A percentile compares a stretch with the other conserved stretches of the same genome.
These are phyloP conservation scores for Halophytophthora batemanensis DNA, from an alignment of 352 stramenopile genomes.

Conservation along the genomic window DNA sequence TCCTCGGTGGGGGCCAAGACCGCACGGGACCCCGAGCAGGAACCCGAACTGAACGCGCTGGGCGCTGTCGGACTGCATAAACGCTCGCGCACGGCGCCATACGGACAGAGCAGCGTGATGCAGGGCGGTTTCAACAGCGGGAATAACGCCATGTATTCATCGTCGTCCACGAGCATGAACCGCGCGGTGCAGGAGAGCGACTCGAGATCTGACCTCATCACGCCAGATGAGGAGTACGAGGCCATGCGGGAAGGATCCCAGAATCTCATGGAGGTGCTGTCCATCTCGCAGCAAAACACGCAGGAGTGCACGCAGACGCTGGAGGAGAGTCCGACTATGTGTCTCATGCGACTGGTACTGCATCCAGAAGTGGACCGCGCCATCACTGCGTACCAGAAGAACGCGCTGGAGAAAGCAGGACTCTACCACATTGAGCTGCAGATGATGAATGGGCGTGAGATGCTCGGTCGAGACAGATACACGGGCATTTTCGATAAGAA, in stretches of 20 bases:
- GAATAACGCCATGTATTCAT: constrained; percentile 5
- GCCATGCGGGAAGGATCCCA: constrained; percentile 47
- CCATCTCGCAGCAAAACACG: constrained; percentile 74
- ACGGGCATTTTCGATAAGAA: constrained; percentile 53
- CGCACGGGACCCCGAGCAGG: constrained; percentile 29
- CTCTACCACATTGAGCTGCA: constrained; percentile 67
- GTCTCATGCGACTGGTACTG: constrained; percentile 57
- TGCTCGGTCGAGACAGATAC: constrained; percentile 55
- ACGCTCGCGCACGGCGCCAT: constrained; percentile 16
- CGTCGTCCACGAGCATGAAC: constrained; percentile 11
- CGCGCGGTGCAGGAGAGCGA: constrained; percentile 1
- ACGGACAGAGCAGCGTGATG: constrained; percentile 7
- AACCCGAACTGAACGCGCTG: constrained; percentile 23
- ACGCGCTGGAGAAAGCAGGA: constrained; percentile 39
- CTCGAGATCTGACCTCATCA: constrained; percentile 2
- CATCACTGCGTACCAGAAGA: constrained; percentile 56
- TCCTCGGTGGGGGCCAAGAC: constrained; percentile 7
- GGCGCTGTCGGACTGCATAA: constrained; percentile 18
- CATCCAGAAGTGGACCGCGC: constrained; percentile 63
- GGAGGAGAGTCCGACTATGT: constrained; percentile 56
- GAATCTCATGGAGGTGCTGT: constrained; percentile 60
- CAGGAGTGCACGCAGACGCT: constrained; percentile 72
- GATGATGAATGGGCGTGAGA: constrained; percentile 39
- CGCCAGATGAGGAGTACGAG: constrained; percentile 28
- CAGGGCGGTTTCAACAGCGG: background rate